Evolutionary conservation across 805 yeast species (phyloP).

Genomic region (Yarrowia divulgata): DNA sequence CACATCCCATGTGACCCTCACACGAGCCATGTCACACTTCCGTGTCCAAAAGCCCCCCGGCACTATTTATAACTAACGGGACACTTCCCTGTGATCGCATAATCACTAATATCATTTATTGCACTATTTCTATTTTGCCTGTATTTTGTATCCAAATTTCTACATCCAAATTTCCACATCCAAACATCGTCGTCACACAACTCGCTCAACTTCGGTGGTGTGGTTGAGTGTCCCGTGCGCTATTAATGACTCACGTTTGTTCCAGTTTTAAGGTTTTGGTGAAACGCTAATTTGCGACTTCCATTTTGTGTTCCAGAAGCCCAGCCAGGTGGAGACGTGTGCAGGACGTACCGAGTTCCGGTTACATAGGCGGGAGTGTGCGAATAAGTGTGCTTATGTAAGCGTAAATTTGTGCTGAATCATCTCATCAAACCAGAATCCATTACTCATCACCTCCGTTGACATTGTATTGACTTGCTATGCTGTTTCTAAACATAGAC

Average conservation of each 20-base stretch:
- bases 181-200: too few species aligned
- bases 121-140: background rate
- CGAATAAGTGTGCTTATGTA: background rate
- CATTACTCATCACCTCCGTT: too few species aligned
- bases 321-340: background rate
- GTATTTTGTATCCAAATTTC: background rate
- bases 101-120: conserved; percentile 14
- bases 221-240: background rate
- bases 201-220: too few species aligned
- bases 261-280: background rate
- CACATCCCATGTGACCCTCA: background rate
- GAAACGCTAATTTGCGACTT: background rate
- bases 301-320: conserved; percentile 13
- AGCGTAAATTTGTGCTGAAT: background rate
- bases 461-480: too few species aligned
- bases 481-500: background rate
- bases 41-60: conserved; percentile 3
- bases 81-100: background rate
- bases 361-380: background rate
- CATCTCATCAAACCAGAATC: too few species aligned
- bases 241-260: conserved; percentile 20
- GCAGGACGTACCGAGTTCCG: background rate
- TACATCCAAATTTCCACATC: too few species aligned
- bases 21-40: background rate
- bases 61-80: conserved; percentile 20